Conservation (phyloP, 495 filamentous ascomycete genomes). For the Oidiodendron maius region DNA sequence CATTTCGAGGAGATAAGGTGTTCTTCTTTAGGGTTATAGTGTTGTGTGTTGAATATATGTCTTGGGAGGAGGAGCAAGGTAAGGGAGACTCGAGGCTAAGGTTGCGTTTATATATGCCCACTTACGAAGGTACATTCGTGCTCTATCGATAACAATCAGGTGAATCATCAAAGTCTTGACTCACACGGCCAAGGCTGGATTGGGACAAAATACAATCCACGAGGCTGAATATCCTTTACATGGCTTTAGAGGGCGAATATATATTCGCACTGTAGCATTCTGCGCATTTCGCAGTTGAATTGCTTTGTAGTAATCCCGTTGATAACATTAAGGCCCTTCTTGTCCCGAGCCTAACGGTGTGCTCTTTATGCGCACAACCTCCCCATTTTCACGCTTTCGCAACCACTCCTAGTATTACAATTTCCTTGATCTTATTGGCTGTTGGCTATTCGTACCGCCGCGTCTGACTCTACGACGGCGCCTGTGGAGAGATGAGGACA, state of each 20-base stretch:
- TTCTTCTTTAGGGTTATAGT: neutral
- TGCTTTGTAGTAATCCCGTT: too few species aligned
- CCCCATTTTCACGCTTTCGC: neutral
- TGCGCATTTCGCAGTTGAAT: too few species aligned
- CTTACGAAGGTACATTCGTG: too few species aligned
- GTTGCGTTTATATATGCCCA: too few species aligned
- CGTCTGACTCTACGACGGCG: conserved; percentile 16
- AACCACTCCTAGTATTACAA: neutral
- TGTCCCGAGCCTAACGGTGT: too few species aligned
- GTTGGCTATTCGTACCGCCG: too few species aligned
- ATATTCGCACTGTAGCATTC: too few species aligned
- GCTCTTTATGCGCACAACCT: neutral
- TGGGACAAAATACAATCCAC: neutral
- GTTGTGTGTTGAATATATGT: neutral
- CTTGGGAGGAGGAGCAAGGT: too few species aligned
- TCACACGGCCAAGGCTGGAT: conserved; percentile 3
- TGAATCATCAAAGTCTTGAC: conserved; percentile 11
- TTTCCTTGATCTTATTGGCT: neutral
- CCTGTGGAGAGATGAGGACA: conserved; percentile 79
- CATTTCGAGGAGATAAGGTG: conserved; percentile 15
- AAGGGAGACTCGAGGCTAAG: too few species aligned
- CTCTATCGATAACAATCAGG: conserved; percentile 20
- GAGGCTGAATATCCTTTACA: too few species aligned
- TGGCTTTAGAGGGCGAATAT: too few species aligned
- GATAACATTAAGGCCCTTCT: too few species aligned